phyloP scores from a whole-genome alignment of 106 monocot species.

The Cymbidium sinense region DNA sequence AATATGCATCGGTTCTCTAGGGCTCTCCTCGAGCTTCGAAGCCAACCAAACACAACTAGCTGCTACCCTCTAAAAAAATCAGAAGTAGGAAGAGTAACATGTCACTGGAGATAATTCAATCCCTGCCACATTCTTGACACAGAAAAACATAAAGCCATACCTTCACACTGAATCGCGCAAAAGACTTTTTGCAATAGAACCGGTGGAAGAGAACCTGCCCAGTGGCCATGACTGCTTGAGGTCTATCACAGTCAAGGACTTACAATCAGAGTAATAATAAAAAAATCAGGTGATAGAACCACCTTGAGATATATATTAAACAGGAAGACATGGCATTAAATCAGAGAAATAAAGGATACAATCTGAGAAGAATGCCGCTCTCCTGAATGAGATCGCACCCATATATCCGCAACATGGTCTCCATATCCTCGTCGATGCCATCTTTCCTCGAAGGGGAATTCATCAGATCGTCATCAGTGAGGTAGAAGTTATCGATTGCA shows the following conservation, averaged over 20 bases:
- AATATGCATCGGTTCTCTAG: conserved; percentile 68
- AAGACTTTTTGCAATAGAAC: conserved; percentile 95
- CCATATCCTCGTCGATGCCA: conserved; percentile 74
- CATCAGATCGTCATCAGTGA: conserved; percentile 72
- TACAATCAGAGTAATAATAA: conserved; percentile 3
- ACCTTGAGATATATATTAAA: not conserved
- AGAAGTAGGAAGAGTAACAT: not conserved
- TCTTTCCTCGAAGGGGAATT: conserved; percentile 87
- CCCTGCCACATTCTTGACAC: not conserved
- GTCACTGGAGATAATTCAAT: not conserved
- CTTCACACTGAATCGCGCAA: conserved; percentile 89
- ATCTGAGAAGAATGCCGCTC: conserved; percentile 84
- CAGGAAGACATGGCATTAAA: not conserved
- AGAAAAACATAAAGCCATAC: conserved; percentile 17
- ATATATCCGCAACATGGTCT: conserved; percentile 72
- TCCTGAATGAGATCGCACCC: conserved; percentile 96
- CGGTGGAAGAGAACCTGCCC: conserved; percentile 91
- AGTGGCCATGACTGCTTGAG: conserved; percentile 92
- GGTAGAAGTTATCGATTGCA: conserved; percentile 89
- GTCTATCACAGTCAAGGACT: conserved; percentile 53
- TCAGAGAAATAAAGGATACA: conserved; percentile 55
- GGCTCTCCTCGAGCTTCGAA: conserved; percentile 85
- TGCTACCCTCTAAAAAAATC: conserved; percentile 65
- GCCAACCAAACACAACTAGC: conserved; percentile 96
- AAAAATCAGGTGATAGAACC: not conserved